phyloP scores from a whole-genome alignment of 441 rosid species.

The Daphne laureola region DNA sequence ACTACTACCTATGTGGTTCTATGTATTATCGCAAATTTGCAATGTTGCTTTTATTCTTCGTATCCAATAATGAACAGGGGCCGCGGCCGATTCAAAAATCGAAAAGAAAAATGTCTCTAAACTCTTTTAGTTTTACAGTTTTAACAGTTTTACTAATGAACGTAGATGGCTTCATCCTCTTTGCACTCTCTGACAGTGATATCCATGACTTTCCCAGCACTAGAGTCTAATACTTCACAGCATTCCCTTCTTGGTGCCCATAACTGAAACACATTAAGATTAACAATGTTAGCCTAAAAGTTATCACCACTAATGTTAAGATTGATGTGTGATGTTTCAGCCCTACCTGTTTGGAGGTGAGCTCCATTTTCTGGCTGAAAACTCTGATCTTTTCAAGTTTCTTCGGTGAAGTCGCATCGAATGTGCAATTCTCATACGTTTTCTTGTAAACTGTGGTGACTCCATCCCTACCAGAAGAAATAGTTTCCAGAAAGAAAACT shows the following conservation, averaged over 20 bases:
- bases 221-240: constrained; percentile 64
- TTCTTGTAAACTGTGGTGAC: constrained; percentile 44
- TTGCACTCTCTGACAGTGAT: constrained; percentile 63
- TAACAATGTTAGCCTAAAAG: neutral
- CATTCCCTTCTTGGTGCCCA: constrained; percentile 82
- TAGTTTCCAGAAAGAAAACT: constrained; percentile 49
- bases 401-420: constrained; percentile 40
- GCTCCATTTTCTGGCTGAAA: constrained; percentile 48
- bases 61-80: constrained; percentile 1
- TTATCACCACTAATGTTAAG: neutral
- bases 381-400: constrained; percentile 61
- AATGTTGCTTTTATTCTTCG: too few species aligned
- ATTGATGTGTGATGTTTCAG: neutral
- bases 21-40: too few species aligned
- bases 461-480: constrained; percentile 20
- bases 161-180: constrained; percentile 54
- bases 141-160: constrained; percentile 33
- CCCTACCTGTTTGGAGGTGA: constrained; percentile 46
- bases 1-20: too few species aligned
- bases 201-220: constrained; percentile 42
- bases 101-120: neutral
- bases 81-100: neutral
- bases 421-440: constrained; percentile 38
- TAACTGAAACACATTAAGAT: constrained; percentile 34
- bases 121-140: neutral